These are phyloP conservation scores for Suillus clintonianus DNA, from an alignment of 768 basidiomycete genomes.

Conservation along the genomic window DNA sequence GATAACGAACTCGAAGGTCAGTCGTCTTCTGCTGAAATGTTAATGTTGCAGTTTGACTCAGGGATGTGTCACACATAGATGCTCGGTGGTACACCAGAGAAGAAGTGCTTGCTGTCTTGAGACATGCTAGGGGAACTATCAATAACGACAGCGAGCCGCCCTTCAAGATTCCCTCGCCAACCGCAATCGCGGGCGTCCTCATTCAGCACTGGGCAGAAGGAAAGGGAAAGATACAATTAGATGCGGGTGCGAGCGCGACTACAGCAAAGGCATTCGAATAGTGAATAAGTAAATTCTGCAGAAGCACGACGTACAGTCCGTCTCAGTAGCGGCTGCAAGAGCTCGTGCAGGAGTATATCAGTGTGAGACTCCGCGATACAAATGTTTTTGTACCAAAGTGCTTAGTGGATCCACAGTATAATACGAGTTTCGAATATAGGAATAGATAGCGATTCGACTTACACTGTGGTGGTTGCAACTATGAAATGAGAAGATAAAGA, in stretches of 20 bases:
- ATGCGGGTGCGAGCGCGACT: background rate
- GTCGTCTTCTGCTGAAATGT: conserved; percentile 17
- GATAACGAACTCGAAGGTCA: conserved; percentile 94
- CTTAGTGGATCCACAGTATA: background rate
- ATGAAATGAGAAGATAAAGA: background rate
- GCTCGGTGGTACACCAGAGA: conserved; percentile 86
- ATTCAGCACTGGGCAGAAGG: conserved; percentile 80
- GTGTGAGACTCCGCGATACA: background rate
- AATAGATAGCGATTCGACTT: background rate
- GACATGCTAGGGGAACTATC: conserved; percentile 50
- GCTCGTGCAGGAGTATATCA: no score
- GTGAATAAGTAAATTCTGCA: conserved; percentile 9
- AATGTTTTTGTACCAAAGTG: background rate
- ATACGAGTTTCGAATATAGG: background rate
- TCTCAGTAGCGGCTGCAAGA: background rate
- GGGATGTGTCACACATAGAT: conserved; percentile 51
- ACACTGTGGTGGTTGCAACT: background rate
- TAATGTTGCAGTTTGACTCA: background rate
- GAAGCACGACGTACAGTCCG: conserved; percentile 38
- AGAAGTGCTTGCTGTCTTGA: conserved; percentile 66
- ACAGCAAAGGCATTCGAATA: conserved; percentile 5
- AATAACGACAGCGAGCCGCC: conserved; percentile 43
- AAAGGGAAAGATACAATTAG: conserved; percentile 34
- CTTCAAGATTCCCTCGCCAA: conserved; percentile 74
- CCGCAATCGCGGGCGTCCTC: conserved; percentile 83